Conservation (phyloP, 306 rosid genomes). For the Cucurbita moschata region DNA sequence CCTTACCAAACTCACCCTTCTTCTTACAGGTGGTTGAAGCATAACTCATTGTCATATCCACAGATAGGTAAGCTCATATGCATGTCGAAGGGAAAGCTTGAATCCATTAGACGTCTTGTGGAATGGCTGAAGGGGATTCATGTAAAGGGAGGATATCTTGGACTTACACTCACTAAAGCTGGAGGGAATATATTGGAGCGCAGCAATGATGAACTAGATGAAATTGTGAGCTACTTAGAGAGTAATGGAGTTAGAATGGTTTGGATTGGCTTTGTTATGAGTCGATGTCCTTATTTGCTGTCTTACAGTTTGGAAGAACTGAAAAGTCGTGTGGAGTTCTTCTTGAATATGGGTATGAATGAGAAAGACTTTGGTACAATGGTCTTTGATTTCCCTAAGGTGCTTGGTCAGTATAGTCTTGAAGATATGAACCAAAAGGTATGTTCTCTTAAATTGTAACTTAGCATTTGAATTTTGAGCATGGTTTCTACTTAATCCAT, state of each 20-base stretch:
- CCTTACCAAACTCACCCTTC: neutral
- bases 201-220: slow-evolving; percentile 44
- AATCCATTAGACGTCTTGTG: slow-evolving; percentile 34
- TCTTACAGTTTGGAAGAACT: slow-evolving; percentile 67
- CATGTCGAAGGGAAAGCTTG: slow-evolving; percentile 59
- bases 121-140: slow-evolving; percentile 59
- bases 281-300: slow-evolving; percentile 67
- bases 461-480: neutral
- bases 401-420: slow-evolving; percentile 46
- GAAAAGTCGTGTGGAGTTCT: slow-evolving; percentile 44
- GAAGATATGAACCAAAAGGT: slow-evolving; percentile 85
- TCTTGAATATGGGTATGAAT: slow-evolving; percentile 57
- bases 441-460: neutral
- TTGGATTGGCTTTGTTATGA: slow-evolving; percentile 77
- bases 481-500: neutral
- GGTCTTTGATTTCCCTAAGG: slow-evolving; percentile 81
- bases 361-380: slow-evolving; percentile 90
- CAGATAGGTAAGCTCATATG: slow-evolving; percentile 77
- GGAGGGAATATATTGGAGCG: slow-evolving; percentile 50
- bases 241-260: slow-evolving; percentile 65
- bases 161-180: slow-evolving; percentile 41
- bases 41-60: slow-evolving; percentile 63
- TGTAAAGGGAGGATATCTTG: slow-evolving; percentile 67
- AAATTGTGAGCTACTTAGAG: slow-evolving; percentile 53
- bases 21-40: slow-evolving; percentile 78